Percentiles rank a stretch among this genome's conserved stretches.
Conservation (phyloP, 768 basidiomycete genomes). For the Boletellus ananiceps region DNA sequence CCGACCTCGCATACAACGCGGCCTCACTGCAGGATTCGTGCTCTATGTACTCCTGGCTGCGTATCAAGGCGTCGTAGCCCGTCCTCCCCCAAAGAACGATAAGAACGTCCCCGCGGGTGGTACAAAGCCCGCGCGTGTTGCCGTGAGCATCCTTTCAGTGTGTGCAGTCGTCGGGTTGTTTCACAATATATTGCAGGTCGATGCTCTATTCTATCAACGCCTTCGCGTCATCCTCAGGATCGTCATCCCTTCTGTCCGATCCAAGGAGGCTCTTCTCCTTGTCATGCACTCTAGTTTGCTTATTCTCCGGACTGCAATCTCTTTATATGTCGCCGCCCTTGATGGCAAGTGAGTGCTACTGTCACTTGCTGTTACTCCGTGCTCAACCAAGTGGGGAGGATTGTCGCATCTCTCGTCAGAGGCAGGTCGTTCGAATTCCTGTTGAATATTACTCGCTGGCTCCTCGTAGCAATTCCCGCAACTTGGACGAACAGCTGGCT, state of each 20-base stretch:
- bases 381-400: conserved; percentile 44
- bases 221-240: conserved; percentile 75
- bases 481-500: conserved; percentile 94
- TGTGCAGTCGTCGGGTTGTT: background rate
- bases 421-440: conserved; percentile 77
- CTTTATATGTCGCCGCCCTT: conserved; percentile 88
- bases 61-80: conserved; percentile 51
- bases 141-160: conserved; percentile 42
- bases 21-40: conserved; percentile 65
- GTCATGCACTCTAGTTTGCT: conserved; percentile 86
- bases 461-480: conserved; percentile 87
- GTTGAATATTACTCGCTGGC: conserved; percentile 82
- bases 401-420: conserved; percentile 92
- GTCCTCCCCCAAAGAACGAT: conserved; percentile 28
- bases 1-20: conserved; percentile 67
- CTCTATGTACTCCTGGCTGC: conserved; percentile 65
- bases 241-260: conserved; percentile 79
- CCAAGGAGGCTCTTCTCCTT: conserved; percentile 84
- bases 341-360: conserved; percentile 71
- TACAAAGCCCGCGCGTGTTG: conserved; percentile 56
- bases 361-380: background rate
- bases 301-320: conserved; percentile 85
- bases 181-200: conserved; percentile 52
- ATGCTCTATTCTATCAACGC: conserved; percentile 84
- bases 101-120: conserved; percentile 20